Evolutionary conservation across 257 asterid species (phyloP).

Genomic region (Penstemon barbatus): DNA sequence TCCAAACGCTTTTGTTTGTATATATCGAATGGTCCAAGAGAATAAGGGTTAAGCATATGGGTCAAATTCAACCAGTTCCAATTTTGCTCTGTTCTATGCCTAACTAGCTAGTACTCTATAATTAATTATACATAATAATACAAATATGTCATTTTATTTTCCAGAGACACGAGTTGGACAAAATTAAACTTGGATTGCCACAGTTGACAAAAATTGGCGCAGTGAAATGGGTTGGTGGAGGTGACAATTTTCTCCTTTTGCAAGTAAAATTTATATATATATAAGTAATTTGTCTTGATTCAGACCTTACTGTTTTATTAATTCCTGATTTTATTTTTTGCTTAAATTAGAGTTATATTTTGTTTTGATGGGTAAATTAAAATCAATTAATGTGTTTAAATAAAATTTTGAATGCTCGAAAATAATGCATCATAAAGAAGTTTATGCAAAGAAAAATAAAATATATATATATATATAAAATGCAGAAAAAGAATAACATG

Average conservation of each 20-base stretch:
- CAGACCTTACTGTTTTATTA: constrained; percentile 4
- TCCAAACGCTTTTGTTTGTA: constrained; percentile 34
- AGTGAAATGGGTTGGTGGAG: constrained; percentile 26
- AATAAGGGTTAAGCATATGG: constrained; percentile 21
- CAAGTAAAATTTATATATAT: constrained; percentile 2
- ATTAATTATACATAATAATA: background rate
- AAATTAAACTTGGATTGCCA: too few species aligned
- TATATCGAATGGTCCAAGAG: constrained; percentile 34
- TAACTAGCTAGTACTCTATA: background rate
- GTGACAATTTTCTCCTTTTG: constrained; percentile 41
- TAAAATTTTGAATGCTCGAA: too few species aligned
- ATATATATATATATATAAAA: too few species aligned
- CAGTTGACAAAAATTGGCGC: too few species aligned
- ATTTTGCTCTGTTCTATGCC: constrained; percentile 28
- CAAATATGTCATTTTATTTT: background rate
- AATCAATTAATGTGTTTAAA: too few species aligned
- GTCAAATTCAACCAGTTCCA: constrained; percentile 33
- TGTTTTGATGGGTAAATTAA: too few species aligned
- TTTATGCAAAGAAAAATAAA: too few species aligned
- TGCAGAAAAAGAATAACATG: too few species aligned
- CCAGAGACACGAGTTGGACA: background rate
- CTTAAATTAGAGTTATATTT: background rate
- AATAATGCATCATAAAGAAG: too few species aligned
- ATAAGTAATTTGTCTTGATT: background rate
- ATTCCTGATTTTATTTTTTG: background rate